A percentile compares a stretch with the other conserved stretches of the same genome.
These are phyloP conservation scores for Entomortierella parvispora DNA, from an alignment of 192 early-diverging fungal genomes.

Conservation along the genomic window DNA sequence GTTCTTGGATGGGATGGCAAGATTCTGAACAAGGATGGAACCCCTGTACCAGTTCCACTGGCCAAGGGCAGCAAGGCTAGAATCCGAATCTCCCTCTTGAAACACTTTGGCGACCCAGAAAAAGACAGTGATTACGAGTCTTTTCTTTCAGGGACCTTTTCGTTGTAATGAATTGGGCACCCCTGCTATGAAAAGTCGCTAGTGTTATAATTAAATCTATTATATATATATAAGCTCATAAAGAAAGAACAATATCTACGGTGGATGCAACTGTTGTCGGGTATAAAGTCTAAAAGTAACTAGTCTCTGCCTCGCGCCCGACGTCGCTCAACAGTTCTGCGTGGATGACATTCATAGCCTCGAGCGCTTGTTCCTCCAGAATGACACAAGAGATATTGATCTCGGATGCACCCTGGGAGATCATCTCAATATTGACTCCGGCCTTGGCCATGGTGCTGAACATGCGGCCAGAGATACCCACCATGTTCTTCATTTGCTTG, in stretches of 20 bases:
- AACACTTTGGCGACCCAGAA: constrained; percentile 25
- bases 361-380: constrained; percentile 68
- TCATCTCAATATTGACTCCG: constrained; percentile 98
- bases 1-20: not conserved
- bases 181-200: no score
- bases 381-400: constrained; percentile 99
- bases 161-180: not conserved
- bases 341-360: constrained; percentile 88
- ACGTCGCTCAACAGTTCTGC: constrained; percentile 68
- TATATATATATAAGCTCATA: no score
- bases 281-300: constrained; percentile 6
- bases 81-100: constrained; percentile 33
- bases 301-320: constrained; percentile 4
- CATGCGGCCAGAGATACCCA: constrained; percentile 93
- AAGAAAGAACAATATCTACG: no score
- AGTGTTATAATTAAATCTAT: no score
- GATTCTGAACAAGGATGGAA: not conserved
- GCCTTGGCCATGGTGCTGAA: constrained; percentile 89
- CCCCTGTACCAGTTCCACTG: not conserved
- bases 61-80: not conserved
- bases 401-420: constrained; percentile 96
- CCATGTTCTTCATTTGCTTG: constrained; percentile 94
- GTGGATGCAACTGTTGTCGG: no score
- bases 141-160: not conserved
- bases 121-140: constrained; percentile 39